Evolutionary conservation across 805 yeast genomes (phyloP).

Genomic region (Candida khao-thaluensis): DNA sequence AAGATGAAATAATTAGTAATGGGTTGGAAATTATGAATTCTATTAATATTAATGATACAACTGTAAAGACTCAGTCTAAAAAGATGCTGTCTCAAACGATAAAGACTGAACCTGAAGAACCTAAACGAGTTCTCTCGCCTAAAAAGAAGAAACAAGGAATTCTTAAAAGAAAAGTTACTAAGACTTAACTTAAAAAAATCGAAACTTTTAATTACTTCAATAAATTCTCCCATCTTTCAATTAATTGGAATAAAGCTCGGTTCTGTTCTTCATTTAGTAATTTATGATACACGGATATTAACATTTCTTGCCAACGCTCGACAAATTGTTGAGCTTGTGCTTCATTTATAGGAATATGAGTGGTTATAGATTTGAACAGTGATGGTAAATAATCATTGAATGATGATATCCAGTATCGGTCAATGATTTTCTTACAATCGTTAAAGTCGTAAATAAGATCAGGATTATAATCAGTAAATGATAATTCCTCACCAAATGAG

Average conservation of each 20-base stretch:
- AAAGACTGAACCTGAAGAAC: conserved; percentile 1
- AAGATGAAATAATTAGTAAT: background rate
- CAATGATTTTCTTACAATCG: conserved; percentile 44
- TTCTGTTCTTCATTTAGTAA: conserved; percentile 27
- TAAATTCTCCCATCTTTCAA: conserved; percentile 33
- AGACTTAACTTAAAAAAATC: too few relatives aligned
- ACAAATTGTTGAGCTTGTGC: conserved; percentile 21
- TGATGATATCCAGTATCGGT: conserved; percentile 54
- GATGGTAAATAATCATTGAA: conserved; percentile 49
- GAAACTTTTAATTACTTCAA: background rate
- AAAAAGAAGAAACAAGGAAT: conserved; percentile 10
- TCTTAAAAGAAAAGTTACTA: conserved; percentile 4
- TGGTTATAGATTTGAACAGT: background rate
- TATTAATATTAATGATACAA: background rate
- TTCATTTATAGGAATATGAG: conserved; percentile 25
- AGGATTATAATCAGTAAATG: conserved; percentile 45
- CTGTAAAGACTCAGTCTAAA: background rate
- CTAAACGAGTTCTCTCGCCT: background rate
- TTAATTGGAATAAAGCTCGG: conserved; percentile 27
- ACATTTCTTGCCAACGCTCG: conserved; percentile 51
- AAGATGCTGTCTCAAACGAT: too few relatives aligned
- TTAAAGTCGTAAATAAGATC: conserved; percentile 30
- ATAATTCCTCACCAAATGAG: conserved; percentile 58
- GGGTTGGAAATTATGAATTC: conserved; percentile 3
- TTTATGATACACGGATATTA: conserved; percentile 42